These are phyloP conservation scores for Fusarium vanettenii DNA, from an alignment of 2,329 filamentous ascomycete species.

Conservation along the genomic window DNA sequence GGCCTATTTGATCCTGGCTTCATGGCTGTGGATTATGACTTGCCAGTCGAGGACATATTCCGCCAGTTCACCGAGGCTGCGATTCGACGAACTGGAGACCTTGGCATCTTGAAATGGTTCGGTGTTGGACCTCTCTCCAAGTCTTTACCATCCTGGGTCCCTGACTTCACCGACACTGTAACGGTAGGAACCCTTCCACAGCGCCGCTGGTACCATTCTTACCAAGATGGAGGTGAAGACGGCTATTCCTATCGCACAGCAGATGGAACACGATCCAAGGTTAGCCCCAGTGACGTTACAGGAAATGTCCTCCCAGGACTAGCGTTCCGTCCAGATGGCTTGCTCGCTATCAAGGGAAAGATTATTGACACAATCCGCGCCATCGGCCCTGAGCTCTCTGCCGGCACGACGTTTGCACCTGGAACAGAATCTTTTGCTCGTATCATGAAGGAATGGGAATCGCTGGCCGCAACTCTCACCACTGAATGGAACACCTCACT, in stretches of 20 bases:
- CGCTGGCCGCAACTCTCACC: neutral
- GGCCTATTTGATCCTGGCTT: conserved; percentile 11
- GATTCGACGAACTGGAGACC: neutral
- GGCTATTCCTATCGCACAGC: neutral
- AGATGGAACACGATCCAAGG: neutral
- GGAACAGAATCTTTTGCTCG: neutral
- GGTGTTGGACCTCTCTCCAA: neutral
- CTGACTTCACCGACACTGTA: neutral
- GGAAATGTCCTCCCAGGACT: neutral
- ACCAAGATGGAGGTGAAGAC: neutral
- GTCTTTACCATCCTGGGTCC: conserved; percentile 20
- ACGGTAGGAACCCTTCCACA: neutral
- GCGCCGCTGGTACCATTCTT: neutral
- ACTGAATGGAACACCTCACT: neutral
- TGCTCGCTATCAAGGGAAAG: conserved; percentile 5
- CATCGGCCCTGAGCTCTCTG: neutral
- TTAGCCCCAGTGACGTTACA: neutral
- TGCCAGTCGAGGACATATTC: conserved; percentile 9
- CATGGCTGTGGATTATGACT: neutral
- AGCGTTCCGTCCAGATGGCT: neutral
- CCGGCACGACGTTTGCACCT: neutral
- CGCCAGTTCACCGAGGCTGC: conserved; percentile 11
- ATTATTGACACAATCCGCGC: neutral
- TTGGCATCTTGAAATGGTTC: neutral
- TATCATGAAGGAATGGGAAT: conserved; percentile 11